Evolutionary conservation across 352 stramenopile genomes (phyloP), one percentile per base, ranked within the genome.

Genomic region (Bremia lactucae): DNA sequence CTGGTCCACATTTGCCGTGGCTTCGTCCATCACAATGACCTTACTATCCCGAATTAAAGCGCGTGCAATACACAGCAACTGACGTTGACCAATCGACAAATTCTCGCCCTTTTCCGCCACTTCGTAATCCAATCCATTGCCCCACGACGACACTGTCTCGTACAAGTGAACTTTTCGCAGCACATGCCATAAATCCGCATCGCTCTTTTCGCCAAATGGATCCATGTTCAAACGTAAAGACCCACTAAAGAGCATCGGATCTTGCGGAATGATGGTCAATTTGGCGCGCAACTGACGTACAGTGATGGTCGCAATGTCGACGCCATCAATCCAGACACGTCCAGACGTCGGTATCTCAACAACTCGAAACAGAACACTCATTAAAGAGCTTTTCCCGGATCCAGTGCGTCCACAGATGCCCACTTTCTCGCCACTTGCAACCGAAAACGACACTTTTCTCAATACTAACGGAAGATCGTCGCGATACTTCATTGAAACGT

Each of bases 51-150:
- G 72, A 10, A 98, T 55, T 15, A 98, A 46, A 8, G 91, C 95
- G 25, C 95, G 74, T 1, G 88, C 91, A 40, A 98, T 97, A 31
- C 92, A 98, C 13, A 98, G 35, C 13, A 98, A 65, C 49, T 98
- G 94, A 2, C 91, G 62, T 46, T 98, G 84, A n/a, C 95, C 94
- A 34, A 97, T 86, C 26, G 77, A 96, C 35, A 98, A 83, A 62
- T 98, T 98, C 14, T 90, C 83, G 1, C 94, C 94, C 25, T 81
- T 79, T 54, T 98, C 91, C 0, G 81, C 61, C 2, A 98, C 79
- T 16, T 78, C 47, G 31, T 89, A 79, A 42, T 95, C 80, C 5
- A 98, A 69, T 4, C 73, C 74, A 22, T 47, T 41, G 0, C 56
- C 50, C 59, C 50, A 65, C 65, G 22, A 81, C 68, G 55, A 94